Percentiles rank a stretch among this genome's conserved stretches.
These are phyloP conservation scores for Rhodocollybia butyracea DNA, from an alignment of 768 basidiomycete species.

Conservation along the genomic window DNA sequence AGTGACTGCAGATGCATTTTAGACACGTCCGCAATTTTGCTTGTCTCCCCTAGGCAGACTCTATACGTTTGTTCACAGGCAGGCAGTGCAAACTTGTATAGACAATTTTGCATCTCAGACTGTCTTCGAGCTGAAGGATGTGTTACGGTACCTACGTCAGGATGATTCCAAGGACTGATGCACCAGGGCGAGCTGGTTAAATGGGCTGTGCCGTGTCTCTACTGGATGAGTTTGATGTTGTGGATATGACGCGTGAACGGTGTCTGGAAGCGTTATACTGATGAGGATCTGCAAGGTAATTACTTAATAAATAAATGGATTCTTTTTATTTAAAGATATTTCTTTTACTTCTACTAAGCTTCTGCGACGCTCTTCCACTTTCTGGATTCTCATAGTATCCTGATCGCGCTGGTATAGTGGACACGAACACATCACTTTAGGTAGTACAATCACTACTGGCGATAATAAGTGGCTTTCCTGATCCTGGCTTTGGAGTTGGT, in stretches of 20 bases:
- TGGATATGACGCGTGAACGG: not conserved
- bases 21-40: not conserved
- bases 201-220: slow-evolving; percentile 2
- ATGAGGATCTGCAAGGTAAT: too few relatives aligned
- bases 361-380: not conserved
- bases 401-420: too few relatives aligned
- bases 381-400: too few relatives aligned
- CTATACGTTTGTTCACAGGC: too few relatives aligned
- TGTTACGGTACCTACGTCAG: not conserved
- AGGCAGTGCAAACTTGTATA: too few relatives aligned
- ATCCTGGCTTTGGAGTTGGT: too few relatives aligned
- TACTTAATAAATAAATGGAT: too few relatives aligned
- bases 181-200: not conserved
- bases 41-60: too few relatives aligned
- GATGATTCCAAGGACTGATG: not conserved
- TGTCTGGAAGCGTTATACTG: not conserved
- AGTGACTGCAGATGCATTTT: not conserved
- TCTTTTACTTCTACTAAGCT: not conserved
- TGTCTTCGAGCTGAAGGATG: not conserved
- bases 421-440: too few relatives aligned
- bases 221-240: not conserved
- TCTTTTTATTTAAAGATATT: not conserved
- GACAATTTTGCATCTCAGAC: not conserved
- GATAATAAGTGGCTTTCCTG: too few relatives aligned
- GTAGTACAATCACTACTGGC: too few relatives aligned